Percentiles rank a stretch among this genome's conserved stretches.
These are phyloP conservation scores for Bromus sterilis DNA, from an alignment of 176 grass and related monocot genomes.

Conservation along the genomic window DNA sequence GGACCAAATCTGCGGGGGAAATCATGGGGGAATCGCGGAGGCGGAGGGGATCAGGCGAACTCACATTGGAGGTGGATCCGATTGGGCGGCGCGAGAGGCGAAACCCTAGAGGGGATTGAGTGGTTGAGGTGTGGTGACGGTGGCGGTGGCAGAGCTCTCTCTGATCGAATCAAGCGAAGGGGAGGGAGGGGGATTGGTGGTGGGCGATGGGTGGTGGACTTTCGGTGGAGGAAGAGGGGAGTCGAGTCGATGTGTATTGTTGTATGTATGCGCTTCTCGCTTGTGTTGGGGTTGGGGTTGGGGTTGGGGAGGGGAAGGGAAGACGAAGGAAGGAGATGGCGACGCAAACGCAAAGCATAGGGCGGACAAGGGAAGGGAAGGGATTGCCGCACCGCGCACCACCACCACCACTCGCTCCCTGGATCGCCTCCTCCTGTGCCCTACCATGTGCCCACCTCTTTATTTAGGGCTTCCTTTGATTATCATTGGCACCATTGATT, in stretches of 20 bases:
- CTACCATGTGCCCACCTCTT: not conserved
- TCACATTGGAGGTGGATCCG: constrained; percentile 35
- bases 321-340: not conserved
- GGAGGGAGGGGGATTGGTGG: constrained; percentile 2
- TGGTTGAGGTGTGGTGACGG: not conserved
- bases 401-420: not conserved
- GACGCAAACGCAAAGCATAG: not conserved
- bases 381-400: not conserved
- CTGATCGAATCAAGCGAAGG: not conserved
- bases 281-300: not conserved
- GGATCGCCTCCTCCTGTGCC: constrained; percentile 22
- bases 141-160: not conserved
- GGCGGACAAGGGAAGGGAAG: not conserved
- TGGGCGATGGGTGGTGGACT: not conserved
- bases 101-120: constrained; percentile 21
- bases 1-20: not conserved
- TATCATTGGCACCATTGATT: not conserved
- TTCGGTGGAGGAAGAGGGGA: not conserved
- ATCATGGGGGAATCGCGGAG: not conserved
- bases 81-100: not conserved
- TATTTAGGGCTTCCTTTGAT: not conserved
- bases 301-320: not conserved
- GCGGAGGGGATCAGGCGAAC: not conserved
- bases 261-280: not conserved
- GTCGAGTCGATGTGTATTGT: not conserved